Conservation (phyloP, 2,329 filamentous ascomycete species). For the Diaporthe batatas region DNA sequence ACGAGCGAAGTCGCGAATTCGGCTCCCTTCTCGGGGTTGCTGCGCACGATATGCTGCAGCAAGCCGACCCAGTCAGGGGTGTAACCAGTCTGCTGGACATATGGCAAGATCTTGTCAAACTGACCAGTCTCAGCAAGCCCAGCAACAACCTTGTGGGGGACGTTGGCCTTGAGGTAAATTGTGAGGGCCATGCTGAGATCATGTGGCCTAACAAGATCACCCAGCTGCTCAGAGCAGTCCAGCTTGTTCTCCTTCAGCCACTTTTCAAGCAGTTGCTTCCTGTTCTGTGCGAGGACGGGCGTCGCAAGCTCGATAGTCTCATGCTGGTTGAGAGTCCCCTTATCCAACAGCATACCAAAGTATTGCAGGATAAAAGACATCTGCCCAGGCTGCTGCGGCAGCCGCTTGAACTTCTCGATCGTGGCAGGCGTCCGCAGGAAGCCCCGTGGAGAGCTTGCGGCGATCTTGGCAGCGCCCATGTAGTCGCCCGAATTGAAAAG, state of each 20-base stretch:
- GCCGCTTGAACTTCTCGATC: constrained; percentile 93
- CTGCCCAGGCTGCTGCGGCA: constrained; percentile 84
- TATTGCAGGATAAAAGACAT: constrained; percentile 97
- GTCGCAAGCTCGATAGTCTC: constrained; percentile 95
- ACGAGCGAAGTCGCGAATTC: constrained; percentile 95
- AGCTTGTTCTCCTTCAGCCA: constrained; percentile 98
- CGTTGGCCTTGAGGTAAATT: constrained; percentile 92
- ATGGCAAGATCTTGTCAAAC: constrained; percentile 96
- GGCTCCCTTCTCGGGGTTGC: constrained; percentile 92
- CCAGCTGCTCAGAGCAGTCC: constrained; percentile 94
- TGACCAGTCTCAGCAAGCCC: constrained; percentile 95
- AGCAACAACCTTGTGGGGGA: constrained; percentile 93
- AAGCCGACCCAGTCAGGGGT: constrained; percentile 95
- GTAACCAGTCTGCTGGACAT: constrained; percentile 86
- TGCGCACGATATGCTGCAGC: constrained; percentile 90
- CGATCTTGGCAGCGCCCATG: constrained; percentile 91
- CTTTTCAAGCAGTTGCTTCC: constrained; percentile 96
- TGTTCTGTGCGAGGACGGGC: constrained; percentile 91
- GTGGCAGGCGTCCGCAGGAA: constrained; percentile 96
- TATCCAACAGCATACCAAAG: constrained; percentile 96
- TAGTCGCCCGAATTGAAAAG: constrained; percentile 85
- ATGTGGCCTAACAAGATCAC: constrained; percentile 91
- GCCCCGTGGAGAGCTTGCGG: constrained; percentile 94
- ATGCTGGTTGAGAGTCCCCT: constrained; percentile 91
- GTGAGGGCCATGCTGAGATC: constrained; percentile 88